Percentiles rank a stretch among this genome's conserved stretches.
Conservation (phyloP, 352 stramenopile genomes). For the Globisporangium nodosum region DNA sequence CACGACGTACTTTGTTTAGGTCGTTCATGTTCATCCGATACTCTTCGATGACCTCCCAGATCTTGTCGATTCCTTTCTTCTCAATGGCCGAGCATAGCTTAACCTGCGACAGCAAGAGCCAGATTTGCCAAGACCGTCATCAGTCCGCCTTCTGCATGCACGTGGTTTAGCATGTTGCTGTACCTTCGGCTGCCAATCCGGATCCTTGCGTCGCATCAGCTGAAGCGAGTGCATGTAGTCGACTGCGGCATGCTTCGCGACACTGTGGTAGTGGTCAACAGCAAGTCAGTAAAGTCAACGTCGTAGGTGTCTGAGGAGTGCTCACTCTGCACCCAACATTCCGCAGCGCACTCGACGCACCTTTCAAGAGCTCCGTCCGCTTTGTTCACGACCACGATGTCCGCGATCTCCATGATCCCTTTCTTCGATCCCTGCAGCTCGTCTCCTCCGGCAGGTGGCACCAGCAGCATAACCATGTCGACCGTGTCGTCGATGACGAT, state of each 20-base stretch:
- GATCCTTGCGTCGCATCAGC: conserved; percentile 75
- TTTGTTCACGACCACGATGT: conserved; percentile 98
- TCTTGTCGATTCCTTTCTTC: conserved; percentile 63
- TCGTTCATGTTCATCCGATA: conserved; percentile 53
- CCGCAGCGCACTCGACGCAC: conserved; percentile 13
- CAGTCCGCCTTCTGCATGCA: not conserved
- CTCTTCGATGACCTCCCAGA: conserved; percentile 61
- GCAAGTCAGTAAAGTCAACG: not conserved
- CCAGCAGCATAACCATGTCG: conserved; percentile 95
- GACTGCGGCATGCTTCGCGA: conserved; percentile 63
- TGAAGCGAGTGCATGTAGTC: conserved; percentile 83
- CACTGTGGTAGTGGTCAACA: conserved; percentile 18
- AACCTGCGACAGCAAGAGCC: conserved; percentile 23
- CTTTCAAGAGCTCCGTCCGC: conserved; percentile 87
- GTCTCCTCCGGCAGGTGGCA: conserved; percentile 94
- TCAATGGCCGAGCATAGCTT: conserved; percentile 69
- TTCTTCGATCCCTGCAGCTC: conserved; percentile 98
- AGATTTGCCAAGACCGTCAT: not conserved
- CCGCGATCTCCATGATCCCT: conserved; percentile 97
- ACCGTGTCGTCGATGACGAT: conserved; percentile 95
- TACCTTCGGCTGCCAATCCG: conserved; percentile 74
- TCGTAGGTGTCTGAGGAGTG: too few species aligned
- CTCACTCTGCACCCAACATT: too few species aligned
- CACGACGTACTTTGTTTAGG: conserved; percentile 37
- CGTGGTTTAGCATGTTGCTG: not conserved